phyloP scores from a whole-genome alignment of 208 protist species.

The Leishmania gerbilli region DNA sequence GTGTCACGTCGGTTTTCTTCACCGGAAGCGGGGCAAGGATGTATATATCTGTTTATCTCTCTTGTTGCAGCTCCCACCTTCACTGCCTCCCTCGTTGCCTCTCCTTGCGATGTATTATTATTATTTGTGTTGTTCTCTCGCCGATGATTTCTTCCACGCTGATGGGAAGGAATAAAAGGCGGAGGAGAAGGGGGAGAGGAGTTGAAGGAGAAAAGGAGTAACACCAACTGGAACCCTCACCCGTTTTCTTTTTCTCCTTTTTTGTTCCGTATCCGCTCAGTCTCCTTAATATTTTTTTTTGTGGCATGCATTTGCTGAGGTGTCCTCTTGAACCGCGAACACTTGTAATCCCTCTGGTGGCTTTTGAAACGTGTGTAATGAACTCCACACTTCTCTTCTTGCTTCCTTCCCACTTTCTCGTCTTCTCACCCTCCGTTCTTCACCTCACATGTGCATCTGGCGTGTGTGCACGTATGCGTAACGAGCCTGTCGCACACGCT shows the following conservation, averaged over 20 bases:
- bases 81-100: background rate
- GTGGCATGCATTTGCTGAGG: background rate
- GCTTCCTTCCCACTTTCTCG: slow-evolving; percentile 1
- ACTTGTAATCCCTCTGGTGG: background rate
- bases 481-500: background rate
- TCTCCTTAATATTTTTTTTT: background rate
- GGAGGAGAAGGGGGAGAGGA: background rate
- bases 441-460: background rate
- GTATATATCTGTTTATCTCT: background rate
- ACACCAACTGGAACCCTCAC: background rate
- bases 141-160: background rate
- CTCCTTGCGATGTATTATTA: slow-evolving; percentile 1
- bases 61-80: background rate
- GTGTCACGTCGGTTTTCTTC: slow-evolving; percentile 6
- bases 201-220: background rate
- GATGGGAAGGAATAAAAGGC: background rate
- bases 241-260: background rate
- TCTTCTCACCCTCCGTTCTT: slow-evolving; percentile 3
- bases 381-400: background rate
- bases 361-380: background rate
- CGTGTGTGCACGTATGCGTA: background rate
- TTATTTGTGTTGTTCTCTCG: background rate
- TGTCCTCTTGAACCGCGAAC: background rate
- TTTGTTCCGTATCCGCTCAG: background rate
- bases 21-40: background rate